Evolutionary conservation across 371 early-diverging fungal genomes (phyloP), one percentile per base, ranked within the genome.

Genomic region (Rhizopus stolonifer): DNA sequence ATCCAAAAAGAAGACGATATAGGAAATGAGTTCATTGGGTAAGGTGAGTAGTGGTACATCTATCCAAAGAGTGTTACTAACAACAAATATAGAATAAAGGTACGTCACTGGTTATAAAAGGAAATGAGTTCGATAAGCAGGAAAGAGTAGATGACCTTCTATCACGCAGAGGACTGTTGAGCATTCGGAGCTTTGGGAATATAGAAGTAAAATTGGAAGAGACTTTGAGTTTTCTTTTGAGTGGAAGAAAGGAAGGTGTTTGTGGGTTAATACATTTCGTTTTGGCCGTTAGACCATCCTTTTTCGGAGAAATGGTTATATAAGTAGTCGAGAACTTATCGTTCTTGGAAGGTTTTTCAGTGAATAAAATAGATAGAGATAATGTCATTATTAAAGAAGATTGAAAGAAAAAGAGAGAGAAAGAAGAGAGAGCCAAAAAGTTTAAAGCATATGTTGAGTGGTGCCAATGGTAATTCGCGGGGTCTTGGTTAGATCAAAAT

Each of bases 11-110:
- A 38, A 31, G 5, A 69, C 17, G 1, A 72, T 49, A 13, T 50
- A 51, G 3, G 55, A 67, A 3, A 72, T 21, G 11, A 72, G 32
- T 48, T 72, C 73, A 26, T 42, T 43, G 13, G 73, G 73, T 13
- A 72, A 36, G 11, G 31, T 48, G 13, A n/a, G 7, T 11, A 52
- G 17, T 15, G 38, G 15, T 36, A 26, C 19, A 23, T 19, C 46
- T 45, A 45, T 36, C 9, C 9, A 42, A 42, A 22, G 19, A 10
- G 13, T 11, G 14, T 42, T 42, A 13, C n/a, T 14, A 13, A 8
- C 22, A 21, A 5, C 5, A 5, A 1, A 42, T 10, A 22, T n/a
- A 42, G 14, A 36, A 36, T n/a, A 29, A 29, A 29, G 36, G 36
- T 36, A 36, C 36, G 36, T 36, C 36, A 36, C 36, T 36, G 36